These are phyloP conservation scores for Podospora pseudopauciseta DNA, from an alignment of 495 filamentous ascomycete genomes.

Conservation along the genomic window DNA sequence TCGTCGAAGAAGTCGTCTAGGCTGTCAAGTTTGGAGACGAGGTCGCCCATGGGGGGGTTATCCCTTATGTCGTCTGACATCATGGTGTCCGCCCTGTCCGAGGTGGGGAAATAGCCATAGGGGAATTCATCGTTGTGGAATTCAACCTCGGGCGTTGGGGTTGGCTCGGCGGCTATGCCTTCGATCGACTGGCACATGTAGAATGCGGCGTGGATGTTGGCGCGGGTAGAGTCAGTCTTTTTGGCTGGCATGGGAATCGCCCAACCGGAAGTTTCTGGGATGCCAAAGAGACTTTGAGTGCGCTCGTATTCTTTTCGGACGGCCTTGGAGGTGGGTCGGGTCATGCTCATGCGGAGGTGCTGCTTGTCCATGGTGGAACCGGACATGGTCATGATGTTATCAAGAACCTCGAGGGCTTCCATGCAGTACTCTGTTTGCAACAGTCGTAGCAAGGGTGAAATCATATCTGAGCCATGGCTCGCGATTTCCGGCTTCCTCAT, in stretches of 20 bases:
- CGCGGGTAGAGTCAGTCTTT: slow-evolving; percentile 75
- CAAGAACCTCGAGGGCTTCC: slow-evolving; percentile 83
- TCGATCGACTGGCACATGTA: slow-evolving; percentile 69
- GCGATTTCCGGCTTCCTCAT: slow-evolving; percentile 90
- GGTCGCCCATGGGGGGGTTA: slow-evolving; percentile 70
- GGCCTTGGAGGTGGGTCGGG: slow-evolving; percentile 70
- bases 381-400: slow-evolving; percentile 91
- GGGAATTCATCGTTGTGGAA: slow-evolving; percentile 88
- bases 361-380: slow-evolving; percentile 90
- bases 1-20: slow-evolving; percentile 92
- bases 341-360: slow-evolving; percentile 96
- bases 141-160: slow-evolving; percentile 78
- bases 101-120: slow-evolving; percentile 69
- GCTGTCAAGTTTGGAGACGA: slow-evolving; percentile 86
- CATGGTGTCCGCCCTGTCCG: slow-evolving; percentile 76
- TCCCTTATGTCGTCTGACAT: slow-evolving; percentile 79
- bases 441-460: slow-evolving; percentile 85
- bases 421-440: slow-evolving; percentile 91
- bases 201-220: slow-evolving; percentile 94
- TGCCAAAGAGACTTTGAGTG: slow-evolving; percentile 91
- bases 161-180: slow-evolving; percentile 58
- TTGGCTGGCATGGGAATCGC: slow-evolving; percentile 90
- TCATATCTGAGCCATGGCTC: slow-evolving; percentile 87
- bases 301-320: slow-evolving; percentile 92
- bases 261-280: slow-evolving; percentile 94